Evolutionary conservation across 1,284 basidiomycete species (phyloP).

Genomic region (Trichosporon ovoides): DNA sequence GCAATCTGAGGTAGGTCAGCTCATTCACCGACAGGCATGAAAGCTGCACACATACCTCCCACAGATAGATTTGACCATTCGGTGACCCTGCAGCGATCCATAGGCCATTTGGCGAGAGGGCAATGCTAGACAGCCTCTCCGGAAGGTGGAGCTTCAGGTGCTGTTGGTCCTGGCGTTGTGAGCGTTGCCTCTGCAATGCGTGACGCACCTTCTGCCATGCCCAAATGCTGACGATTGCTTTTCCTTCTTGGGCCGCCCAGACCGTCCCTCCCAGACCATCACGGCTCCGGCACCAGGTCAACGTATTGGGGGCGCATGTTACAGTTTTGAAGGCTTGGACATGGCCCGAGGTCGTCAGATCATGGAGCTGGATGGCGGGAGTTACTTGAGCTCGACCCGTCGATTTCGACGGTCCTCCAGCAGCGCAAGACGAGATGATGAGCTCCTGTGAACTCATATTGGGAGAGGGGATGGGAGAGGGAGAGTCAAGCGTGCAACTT

Average conservation of each 20-base stretch:
- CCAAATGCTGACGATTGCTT: slow-evolving; percentile 49
- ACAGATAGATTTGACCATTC: slow-evolving; percentile 85
- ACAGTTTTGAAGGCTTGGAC: slow-evolving; percentile 50
- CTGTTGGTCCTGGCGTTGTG: slow-evolving; percentile 66
- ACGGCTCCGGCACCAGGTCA: slow-evolving; percentile 35
- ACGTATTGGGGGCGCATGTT: slow-evolving; percentile 29
- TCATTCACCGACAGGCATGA: not conserved
- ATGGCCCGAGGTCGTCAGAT: slow-evolving; percentile 42
- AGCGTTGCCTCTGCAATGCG: slow-evolving; percentile 1
- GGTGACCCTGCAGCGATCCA: slow-evolving; percentile 82
- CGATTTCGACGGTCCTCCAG: slow-evolving; percentile 23
- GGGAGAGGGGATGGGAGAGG: too few species aligned
- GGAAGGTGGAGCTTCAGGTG: slow-evolving; percentile 80
- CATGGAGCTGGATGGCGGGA: slow-evolving; percentile 47
- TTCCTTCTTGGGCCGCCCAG: slow-evolving; percentile 49
- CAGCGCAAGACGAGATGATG: slow-evolving; percentile 41
- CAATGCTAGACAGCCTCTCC: slow-evolving; percentile 75
- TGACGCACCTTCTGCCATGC: slow-evolving; percentile 49
- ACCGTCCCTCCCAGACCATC: slow-evolving; percentile 45
- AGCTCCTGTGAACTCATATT: slow-evolving; percentile 42
- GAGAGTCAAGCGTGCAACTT: not conserved
- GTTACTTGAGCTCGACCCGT: slow-evolving; percentile 24
- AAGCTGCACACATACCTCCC: slow-evolving; percentile 67
- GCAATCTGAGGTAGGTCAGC: slow-evolving; percentile 57
- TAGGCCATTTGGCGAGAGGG: slow-evolving; percentile 64